Percentiles rank a stretch among this genome's conserved stretches.
Conservation (phyloP, 1,139 yeast genomes). For the Zhuliangozyma parablackwelliae region DNA sequence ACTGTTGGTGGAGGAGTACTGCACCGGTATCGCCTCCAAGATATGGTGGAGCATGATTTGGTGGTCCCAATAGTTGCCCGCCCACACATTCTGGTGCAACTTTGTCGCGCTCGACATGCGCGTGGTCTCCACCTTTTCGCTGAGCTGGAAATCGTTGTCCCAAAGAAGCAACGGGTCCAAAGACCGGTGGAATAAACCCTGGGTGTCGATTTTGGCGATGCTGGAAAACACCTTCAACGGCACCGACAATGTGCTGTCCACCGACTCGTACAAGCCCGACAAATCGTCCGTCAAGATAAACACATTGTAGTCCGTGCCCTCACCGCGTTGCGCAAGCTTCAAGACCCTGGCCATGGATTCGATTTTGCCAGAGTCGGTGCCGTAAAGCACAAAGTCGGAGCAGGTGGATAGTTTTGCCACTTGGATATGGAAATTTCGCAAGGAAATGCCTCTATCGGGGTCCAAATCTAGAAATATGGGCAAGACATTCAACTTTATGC, state of each 20-base stretch:
- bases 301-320: constrained; percentile 15
- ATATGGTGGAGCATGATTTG: constrained; percentile 32
- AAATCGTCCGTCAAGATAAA: constrained; percentile 12
- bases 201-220: constrained; percentile 4
- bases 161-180: constrained; percentile 27
- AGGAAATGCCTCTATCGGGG: constrained; percentile 64
- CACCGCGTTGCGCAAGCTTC: constrained; percentile 50
- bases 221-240: constrained; percentile 5
- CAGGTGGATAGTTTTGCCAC: constrained; percentile 64
- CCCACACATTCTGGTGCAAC: constrained; percentile 58
- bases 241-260: constrained; percentile 1
- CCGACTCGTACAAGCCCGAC: constrained; percentile 1
- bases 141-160: constrained; percentile 68
- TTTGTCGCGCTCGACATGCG: constrained; percentile 79
- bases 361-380: constrained; percentile 33
- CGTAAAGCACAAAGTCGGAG: constrained; percentile 66
- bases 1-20: not conserved
- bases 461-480: constrained; percentile 57
- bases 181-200: constrained; percentile 2
- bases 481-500: constrained; percentile 36
- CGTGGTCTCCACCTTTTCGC: constrained; percentile 77
- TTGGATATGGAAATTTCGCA: constrained; percentile 76
- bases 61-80: constrained; percentile 66
- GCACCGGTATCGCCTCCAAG: constrained; percentile 8
- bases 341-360: constrained; percentile 45